Base-by-base conservation (phyloP, 1,284 basidiomycete species). In the Marasmius fiardii region DNA sequence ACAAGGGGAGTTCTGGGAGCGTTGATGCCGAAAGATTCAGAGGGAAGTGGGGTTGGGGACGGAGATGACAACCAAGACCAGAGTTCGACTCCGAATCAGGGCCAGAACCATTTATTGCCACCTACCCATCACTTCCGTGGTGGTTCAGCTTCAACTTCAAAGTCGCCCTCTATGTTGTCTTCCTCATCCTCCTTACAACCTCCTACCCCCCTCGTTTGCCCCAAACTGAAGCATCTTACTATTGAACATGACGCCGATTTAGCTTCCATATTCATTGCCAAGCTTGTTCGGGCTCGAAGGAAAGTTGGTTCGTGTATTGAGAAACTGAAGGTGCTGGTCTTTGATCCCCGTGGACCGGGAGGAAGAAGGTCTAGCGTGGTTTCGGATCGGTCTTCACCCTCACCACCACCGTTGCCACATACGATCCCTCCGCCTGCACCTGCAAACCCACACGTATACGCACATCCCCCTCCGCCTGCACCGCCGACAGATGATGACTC, bases 171-270 rank as follows among this genome's bases (percentile, higher is more conserved):
- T 2, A 26, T n/a, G 20, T 10, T 12, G 18, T 43, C 51, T 14
- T 43, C 51, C 34, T 21, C 51, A 26, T 41, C 35, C 16, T 31
- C 35, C 21, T 6, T n/a, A n/a, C n/a, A n/a, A n/a, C n/a, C 28
- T 11, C 35, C 35, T 20, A 28, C 23, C 14, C 1, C 23, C 26
- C 26, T 51, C 51, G n/a, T 45, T 12, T 57, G 56, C 24, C 45
- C 57, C 4, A 18, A 35, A 10, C 53, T 58, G 5, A 41, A 18
- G 24, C 52, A 23, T 0, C 35, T 58, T 10, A 54, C 44, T 12
- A 50, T 58, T 12, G 57, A 58, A 24, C 57, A 58, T 35, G 57
- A 58, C 35, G 24, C 53, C 43, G 39, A 54, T 33, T 53, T 58
- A 24, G 49, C 57, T 2, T 44, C 57, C 5, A 54, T 52, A 11